Evolutionary conservation across 108 stramenopile species (phyloP), one percentile per base, ranked within the genome.

Genomic region (Fragilaria radians): DNA sequence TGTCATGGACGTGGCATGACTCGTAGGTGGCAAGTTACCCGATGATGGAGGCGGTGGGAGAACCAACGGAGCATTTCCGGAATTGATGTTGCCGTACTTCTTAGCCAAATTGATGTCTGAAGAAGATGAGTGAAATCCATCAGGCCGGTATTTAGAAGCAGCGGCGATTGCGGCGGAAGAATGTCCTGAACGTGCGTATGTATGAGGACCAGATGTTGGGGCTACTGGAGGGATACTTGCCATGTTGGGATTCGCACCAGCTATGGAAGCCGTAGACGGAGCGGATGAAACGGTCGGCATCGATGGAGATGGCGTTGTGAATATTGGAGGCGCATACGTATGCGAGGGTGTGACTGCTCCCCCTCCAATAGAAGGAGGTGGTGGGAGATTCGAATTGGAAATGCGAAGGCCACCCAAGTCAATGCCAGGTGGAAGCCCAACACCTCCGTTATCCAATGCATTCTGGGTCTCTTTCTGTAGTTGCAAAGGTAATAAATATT

Each of bases 101-200:
- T 73, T 55, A 57, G 89, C 88, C 60, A 94, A 68, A 56, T 61
- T 72, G 27, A 73, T 74, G 62, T 94, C 93, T 22, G 83, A 85
- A 53, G 75, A 77, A 4, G 83, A 85, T 36, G 85, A 81, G 67
- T 94, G 93, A 53, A 94, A 94, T n/a, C 93, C 93, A 76, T 94
- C 93, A 2, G 91, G 85, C 50, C 67, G 74, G 69, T 76, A 83
- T 55, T 69, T 74, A 60, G 36, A 63, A 1, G 66, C 47, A 54
- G 26, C 57, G 34, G 48, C 59, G 48, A 51, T 74, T 52, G 59
- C 80, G 46, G 63, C 78, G 29, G 69, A 82, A 51, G 77, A 73
- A 1, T 57, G 65, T 28, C 82, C 82, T 11, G 30, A 46, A n/a
- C 68, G 59, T 17, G 89, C 78, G 54, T 87, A 86, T 19, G 68